Percentiles rank a stretch among this genome's conserved stretches.
These are phyloP conservation scores for Hsuehochloa calcarea DNA, from an alignment of 176 grass and related monocot genomes.

Conservation along the genomic window DNA sequence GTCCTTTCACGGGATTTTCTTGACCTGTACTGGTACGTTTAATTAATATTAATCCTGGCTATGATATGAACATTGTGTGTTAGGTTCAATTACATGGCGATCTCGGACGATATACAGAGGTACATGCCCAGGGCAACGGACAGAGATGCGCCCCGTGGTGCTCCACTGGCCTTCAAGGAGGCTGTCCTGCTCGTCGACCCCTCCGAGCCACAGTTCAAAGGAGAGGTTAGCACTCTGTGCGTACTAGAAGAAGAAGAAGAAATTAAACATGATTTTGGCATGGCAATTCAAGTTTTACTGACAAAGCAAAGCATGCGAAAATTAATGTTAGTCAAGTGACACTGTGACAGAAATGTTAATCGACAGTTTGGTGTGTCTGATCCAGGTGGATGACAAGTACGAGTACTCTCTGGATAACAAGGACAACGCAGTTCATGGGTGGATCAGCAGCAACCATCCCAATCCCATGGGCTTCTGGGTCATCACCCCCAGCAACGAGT, in stretches of 20 bases:
- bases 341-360: too few species aligned
- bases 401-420: conserved; percentile 59
- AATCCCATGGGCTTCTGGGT: conserved; percentile 67
- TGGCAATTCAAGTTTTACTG: background rate
- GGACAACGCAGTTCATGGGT: conserved; percentile 63
- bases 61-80: background rate
- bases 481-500: conserved; percentile 74
- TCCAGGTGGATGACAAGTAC: conserved; percentile 90
- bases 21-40: background rate
- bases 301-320: too few species aligned
- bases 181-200: conserved; percentile 63
- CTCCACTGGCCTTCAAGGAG: conserved; percentile 61
- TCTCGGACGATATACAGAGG: conserved; percentile 64
- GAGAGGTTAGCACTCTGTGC: conserved; percentile 45
- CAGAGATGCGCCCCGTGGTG: conserved; percentile 19
- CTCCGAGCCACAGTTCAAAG: conserved; percentile 43
- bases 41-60: too few species aligned
- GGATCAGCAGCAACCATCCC: conserved; percentile 35
- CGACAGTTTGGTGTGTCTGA: background rate
- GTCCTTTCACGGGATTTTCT: background rate
- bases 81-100: conserved; percentile 71
- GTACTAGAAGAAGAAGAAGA: background rate
- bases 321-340: too few species aligned
- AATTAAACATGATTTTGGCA: too few species aligned
- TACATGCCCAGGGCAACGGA: conserved; percentile 56